Base-by-base conservation (phyloP, 352 stramenopile species). In the Globisporangium parvum region DNA sequence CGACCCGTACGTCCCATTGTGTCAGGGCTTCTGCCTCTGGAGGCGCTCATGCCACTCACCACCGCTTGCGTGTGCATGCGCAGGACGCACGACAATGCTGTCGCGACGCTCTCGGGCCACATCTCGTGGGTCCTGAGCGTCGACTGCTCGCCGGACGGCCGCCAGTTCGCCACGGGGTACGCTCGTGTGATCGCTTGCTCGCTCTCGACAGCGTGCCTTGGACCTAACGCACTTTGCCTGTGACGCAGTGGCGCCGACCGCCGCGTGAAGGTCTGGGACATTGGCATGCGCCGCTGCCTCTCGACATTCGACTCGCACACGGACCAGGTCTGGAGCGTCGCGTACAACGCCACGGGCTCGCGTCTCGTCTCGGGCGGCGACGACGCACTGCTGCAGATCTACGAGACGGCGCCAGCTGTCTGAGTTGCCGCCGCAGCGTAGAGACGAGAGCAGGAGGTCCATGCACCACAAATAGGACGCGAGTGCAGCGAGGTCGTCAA, bases 241-340 rank as follows among this genome's bases (percentile, higher is more conserved):
- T 33, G 14, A 47, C 41, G 41, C 44, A 94, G 85, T 61, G 85
- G 85, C 51, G 82, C 81, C 14, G 88, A 97, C 40, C 84, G 84
- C 35, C 88, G 84, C 33, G 88, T 97, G n/a, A 97, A 97, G 72
- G 91, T 96, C 60, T 97, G 88, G 88, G 88, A 97, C 46, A 71
- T 97, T 44, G 87, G 85, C 39, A 88, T 77, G 33, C 84, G 88
- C 12, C 84, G 87, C 54, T 96, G 86, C 52, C 70, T 96, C 39
- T 87, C 90, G 23, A 96, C 80, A 9, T 96, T 97, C 61, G 88
- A 97, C 50, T 86, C 77, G 26, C 88, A 96, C 71, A 93, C 75
- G 44, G 88, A 96, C 55, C 88, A 96, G 74, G 85, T 96, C 24
- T 97, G 88, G 88, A 93, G 87, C 57, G 86, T 97, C 31, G 84